Percentiles rank a stretch among this genome's conserved stretches.
These are phyloP conservation scores for Fusarium sp. DNA, from an alignment of 2,329 filamentous ascomycete genomes.

Conservation along the genomic window DNA sequence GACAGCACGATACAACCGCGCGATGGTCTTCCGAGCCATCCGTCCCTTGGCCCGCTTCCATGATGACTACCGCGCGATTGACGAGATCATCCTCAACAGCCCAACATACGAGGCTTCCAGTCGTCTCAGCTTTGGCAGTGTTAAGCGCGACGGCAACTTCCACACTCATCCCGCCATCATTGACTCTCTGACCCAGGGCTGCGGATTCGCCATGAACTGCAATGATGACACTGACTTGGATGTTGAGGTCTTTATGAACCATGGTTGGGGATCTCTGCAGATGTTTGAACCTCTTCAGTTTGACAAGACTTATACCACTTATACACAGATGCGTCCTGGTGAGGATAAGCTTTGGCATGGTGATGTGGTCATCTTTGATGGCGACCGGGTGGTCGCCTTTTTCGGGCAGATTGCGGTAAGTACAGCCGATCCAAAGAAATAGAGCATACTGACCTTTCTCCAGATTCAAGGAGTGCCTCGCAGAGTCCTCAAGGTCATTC, in stretches of 20 bases:
- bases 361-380: slow-evolving; percentile 67
- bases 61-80: slow-evolving; percentile 37
- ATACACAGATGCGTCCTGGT: slow-evolving; percentile 33
- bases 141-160: slow-evolving; percentile 30
- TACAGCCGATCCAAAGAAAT: neutral
- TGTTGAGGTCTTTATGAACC: slow-evolving; percentile 37
- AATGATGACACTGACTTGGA: slow-evolving; percentile 38
- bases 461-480: slow-evolving; percentile 37
- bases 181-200: slow-evolving; percentile 35
- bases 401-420: slow-evolving; percentile 48
- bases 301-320: slow-evolving; percentile 36
- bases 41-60: slow-evolving; percentile 37
- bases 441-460: neutral
- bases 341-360: slow-evolving; percentile 48
- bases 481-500: slow-evolving; percentile 35
- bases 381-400: slow-evolving; percentile 59
- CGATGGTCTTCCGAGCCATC: slow-evolving; percentile 40
- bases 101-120: slow-evolving; percentile 27
- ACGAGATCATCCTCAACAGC: slow-evolving; percentile 37
- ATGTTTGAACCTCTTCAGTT: slow-evolving; percentile 35
- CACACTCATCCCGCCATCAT: slow-evolving; percentile 39
- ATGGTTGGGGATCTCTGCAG: slow-evolving; percentile 35
- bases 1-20: slow-evolving; percentile 35
- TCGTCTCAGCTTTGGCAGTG: slow-evolving; percentile 31
- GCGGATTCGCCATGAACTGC: slow-evolving; percentile 42